Base-by-base conservation (phyloP, 352 stramenopile species). In the Paralagenidium karlingii region DNA sequence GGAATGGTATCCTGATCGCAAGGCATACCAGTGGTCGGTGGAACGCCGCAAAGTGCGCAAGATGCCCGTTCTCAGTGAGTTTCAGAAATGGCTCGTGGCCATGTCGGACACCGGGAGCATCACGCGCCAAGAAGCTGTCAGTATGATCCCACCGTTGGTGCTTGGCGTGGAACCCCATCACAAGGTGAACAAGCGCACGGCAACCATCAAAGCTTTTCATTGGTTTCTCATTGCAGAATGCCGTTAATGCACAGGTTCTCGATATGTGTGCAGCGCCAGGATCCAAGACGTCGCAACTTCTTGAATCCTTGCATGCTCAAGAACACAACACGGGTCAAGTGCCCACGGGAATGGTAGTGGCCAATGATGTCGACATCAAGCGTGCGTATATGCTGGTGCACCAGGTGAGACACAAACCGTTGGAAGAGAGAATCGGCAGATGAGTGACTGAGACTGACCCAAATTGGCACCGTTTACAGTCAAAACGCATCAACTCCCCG, bases 231-330 rank as follows among this genome's bases (percentile, higher is more conserved):
- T 21, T 34, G 50, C 16, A 52, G 45, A 18, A 22, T 25, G 19
- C n/a, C n/a, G n/a, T n/a, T n/a, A n/a, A 0, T 16, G 8, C 29
- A 7, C 19, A 60, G 40, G 69, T 97, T 27, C 71, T 98, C n/a
- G 94, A 98, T 63, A 97, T 98, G 88, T 98, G 94, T 53, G 96
- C 97, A 3, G 96, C 96, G 9, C 97, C 97, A 8, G 97, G 97
- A 16, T 98, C 85, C 38, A 99, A 99, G 67, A 99, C 97, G 24
- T 96, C 88, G 48, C 96, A 99, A 67, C 62, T 99, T 29, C 75
- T 99, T 5, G 96, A 97, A 61, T 85, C 80, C 22, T 59, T 96
- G 19, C 85, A 96, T 48, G 71, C 71, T 6, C 55, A 88, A 45
- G 80, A 92, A 38, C 62, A 68, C 34, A 38, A 68, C 20, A 85